Evolutionary conservation across 495 filamentous ascomycete species (phyloP), one percentile per base, ranked within the genome.

Genomic region (Aspergillus indologenus): DNA sequence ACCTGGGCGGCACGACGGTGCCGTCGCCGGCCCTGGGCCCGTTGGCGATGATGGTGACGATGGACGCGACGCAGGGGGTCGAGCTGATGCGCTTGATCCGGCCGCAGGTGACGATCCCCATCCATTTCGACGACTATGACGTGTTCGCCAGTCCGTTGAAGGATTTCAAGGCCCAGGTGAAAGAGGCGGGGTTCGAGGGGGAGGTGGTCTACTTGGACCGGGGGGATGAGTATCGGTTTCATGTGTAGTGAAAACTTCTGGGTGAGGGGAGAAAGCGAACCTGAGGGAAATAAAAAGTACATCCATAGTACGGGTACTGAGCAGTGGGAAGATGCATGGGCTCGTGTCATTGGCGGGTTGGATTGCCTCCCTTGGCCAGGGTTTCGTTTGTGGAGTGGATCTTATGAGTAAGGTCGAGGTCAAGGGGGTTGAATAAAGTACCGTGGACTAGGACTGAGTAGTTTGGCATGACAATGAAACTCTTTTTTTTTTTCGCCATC

Each of bases 71-170:
- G 67, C 82, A 87, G 69, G 85, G 87, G 0, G 62, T 88, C 6
- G 62, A 84, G 72, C 68, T 88, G 56, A 81, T 89, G 67, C 66
- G 73, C 60, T 50, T 88, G 42, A 72, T 90, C 1, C 71, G 84
- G 15, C 83, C 87, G 45, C 83, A 88, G 34, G 56, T 88, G 45
- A 86, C 83, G 40, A 81, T 90, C n/a, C 87, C 86, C 31, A 79
- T 89, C 19, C 87, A 89, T 65, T 87, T 80, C 68, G 85, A 89
- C 62, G 87, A 88, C 56, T 89, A 89, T 65, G 77, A 80, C 58
- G 84, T 85, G 11, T 83, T 88, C 56, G 56, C 83, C 44, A 84
- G 81, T 43, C 77, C 83, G 18, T 54, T 88, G 59, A 69, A 71
- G n/a, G 85, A 87, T 52, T 88, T 90, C 60, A 79, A 77, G 67